phyloP scores from a whole-genome alignment of 148 eudicot genomes.

The Agrostemma githago region DNA sequence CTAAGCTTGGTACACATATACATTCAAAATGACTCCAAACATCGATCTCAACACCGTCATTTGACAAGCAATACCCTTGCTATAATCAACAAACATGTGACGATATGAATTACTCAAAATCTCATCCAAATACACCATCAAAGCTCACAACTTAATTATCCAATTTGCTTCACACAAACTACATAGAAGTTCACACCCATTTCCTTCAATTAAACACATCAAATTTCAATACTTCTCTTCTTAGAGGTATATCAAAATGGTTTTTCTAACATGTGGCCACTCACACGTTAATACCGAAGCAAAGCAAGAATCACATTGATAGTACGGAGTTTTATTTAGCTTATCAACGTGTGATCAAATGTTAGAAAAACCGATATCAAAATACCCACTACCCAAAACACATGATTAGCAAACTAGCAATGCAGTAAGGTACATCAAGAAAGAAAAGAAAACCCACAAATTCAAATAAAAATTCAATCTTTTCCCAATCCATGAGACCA shows the following conservation, averaged over 20 bases:
- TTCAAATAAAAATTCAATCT: too few species aligned
- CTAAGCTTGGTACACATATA: too few species aligned
- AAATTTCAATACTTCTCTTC: background rate
- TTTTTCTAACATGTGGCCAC: background rate
- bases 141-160: background rate
- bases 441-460: too few species aligned
- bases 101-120: background rate
- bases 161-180: background rate
- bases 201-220: background rate
- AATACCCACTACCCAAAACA: background rate
- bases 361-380: background rate
- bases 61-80: background rate
- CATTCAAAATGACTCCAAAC: too few species aligned
- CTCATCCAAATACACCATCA: background rate
- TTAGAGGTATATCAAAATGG: too few species aligned
- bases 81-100: background rate
- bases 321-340: too few species aligned
- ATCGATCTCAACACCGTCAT: too few species aligned
- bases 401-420: background rate
- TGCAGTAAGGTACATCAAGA: too few species aligned
- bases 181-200: background rate
- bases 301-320: too few species aligned
- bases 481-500: background rate
- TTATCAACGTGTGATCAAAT: too few species aligned
- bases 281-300: too few species aligned